These are phyloP conservation scores for Elsinoe ampelina DNA, from an alignment of 2,329 filamentous ascomycete genomes.

Conservation along the genomic window DNA sequence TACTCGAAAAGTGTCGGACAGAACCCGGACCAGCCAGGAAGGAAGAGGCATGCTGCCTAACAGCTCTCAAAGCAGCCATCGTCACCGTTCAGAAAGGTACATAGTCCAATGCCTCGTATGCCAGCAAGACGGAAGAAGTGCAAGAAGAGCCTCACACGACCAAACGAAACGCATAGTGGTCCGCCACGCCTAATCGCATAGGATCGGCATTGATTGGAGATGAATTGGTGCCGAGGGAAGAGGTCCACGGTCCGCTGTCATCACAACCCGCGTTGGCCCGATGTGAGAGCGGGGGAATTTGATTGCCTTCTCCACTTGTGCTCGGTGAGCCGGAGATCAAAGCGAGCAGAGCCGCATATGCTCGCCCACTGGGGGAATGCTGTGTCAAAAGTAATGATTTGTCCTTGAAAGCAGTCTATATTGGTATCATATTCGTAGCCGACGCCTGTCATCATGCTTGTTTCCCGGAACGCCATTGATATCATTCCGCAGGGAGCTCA, in stretches of 20 bases:
- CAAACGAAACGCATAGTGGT: conserved; percentile 7
- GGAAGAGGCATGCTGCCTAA: conserved; percentile 13
- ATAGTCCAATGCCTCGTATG: conserved; percentile 11
- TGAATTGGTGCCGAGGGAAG: background rate
- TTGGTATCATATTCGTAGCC: background rate
- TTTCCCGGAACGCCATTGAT: too few species aligned
- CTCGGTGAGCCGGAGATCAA: background rate
- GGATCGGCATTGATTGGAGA: conserved; percentile 8
- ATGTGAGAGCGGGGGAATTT: conserved; percentile 8
- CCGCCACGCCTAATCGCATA: conserved; percentile 6
- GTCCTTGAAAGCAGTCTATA: background rate
- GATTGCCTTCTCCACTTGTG: background rate
- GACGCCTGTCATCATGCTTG: background rate
- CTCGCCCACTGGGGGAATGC: background rate
- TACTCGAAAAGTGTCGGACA: conserved; percentile 37
- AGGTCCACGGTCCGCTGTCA: background rate
- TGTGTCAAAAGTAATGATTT: background rate
- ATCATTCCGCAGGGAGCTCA: background rate
- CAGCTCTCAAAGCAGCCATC: conserved; percentile 13
- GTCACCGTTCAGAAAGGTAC: conserved; percentile 6
- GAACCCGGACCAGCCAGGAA: conserved; percentile 18
- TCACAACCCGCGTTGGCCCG: background rate
- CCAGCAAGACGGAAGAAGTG: background rate
- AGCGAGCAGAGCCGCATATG: background rate
- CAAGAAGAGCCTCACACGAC: background rate